These are phyloP conservation scores for Cystobasidium slooffiae DNA, from an alignment of 1,284 basidiomycete genomes.

Conservation along the genomic window DNA sequence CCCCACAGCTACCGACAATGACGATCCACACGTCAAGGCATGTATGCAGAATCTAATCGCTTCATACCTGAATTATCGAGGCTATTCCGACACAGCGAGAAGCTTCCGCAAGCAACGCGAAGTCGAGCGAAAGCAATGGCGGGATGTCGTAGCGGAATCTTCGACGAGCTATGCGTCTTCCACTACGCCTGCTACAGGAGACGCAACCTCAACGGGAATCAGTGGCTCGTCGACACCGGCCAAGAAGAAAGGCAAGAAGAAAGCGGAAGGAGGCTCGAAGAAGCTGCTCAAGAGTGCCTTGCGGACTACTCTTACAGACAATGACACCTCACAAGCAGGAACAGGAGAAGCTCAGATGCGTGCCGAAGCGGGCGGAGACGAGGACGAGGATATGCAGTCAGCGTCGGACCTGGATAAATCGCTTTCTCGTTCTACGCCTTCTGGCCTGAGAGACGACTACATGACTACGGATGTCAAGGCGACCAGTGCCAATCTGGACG, in stretches of 20 bases:
- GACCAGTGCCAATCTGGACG: not conserved
- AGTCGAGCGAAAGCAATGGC: conserved; percentile 45
- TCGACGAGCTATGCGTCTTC: conserved; percentile 9
- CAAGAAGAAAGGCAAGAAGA: conserved; percentile 31
- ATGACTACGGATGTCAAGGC: conserved; percentile 5
- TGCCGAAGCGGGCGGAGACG: not conserved
- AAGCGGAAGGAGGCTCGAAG: conserved; percentile 13
- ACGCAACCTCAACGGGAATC: not conserved
- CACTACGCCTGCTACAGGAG: not conserved
- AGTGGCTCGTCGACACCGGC: conserved; percentile 16
- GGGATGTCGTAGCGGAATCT: conserved; percentile 21
- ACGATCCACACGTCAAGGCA: conserved; percentile 53
- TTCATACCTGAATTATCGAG: conserved; percentile 77
- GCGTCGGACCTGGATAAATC: not conserved
- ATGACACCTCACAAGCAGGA: not conserved
- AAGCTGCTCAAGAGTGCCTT: conserved; percentile 32
- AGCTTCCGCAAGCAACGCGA: conserved; percentile 66
- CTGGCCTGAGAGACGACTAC: conserved; percentile 13
- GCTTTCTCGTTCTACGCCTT: not conserved
- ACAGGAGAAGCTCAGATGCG: not conserved
- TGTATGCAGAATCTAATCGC: conserved; percentile 71
- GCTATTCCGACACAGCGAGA: conserved; percentile 70
- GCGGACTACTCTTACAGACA: conserved; percentile 12
- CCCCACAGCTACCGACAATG: conserved; percentile 29
- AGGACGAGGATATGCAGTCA: conserved; percentile 21